These are phyloP conservation scores for Backusella tarrabulga DNA, from an alignment of 192 early-diverging fungal genomes.

Conservation along the genomic window DNA sequence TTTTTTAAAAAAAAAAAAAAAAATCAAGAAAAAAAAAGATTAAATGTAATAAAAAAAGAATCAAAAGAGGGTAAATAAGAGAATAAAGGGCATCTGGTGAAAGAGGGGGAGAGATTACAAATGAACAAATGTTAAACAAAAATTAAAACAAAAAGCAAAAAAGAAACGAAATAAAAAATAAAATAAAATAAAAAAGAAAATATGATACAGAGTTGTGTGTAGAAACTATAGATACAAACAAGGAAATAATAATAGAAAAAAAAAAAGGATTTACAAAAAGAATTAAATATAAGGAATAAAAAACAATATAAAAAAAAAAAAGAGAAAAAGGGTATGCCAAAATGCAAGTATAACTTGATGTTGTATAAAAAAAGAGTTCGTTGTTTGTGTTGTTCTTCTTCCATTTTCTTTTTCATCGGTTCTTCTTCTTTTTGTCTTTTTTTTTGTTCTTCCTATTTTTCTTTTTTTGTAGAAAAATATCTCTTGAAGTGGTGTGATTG, in stretches of 20 bases:
- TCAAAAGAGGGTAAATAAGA: background rate
- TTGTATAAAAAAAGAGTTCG: background rate
- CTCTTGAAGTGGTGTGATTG: background rate
- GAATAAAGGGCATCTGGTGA: background rate
- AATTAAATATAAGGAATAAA: background rate
- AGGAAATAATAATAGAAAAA: background rate
- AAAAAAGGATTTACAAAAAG: background rate
- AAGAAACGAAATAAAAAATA: background rate
- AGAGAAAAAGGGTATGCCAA: background rate
- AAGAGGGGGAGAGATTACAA: background rate
- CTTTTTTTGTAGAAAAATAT: background rate
- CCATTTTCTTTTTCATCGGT: background rate
- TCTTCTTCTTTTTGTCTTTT: slow-evolving; percentile 4
- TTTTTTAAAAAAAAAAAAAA: no score
- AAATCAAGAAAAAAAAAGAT: background rate
- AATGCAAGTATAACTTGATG: background rate
- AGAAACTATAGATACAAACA: background rate
- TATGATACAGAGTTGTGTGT: background rate
- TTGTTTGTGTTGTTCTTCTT: background rate
- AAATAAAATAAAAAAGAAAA: background rate
- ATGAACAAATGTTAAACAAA: background rate
- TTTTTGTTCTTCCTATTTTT: slow-evolving; percentile 6
- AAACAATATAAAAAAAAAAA: background rate
- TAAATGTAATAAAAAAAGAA: background rate
- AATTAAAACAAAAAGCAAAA: slow-evolving; percentile 2